Evolutionary conservation across 306 rosid species (phyloP), one percentile per base, ranked within the genome.

Genomic region (Ziziphus jujuba): DNA sequence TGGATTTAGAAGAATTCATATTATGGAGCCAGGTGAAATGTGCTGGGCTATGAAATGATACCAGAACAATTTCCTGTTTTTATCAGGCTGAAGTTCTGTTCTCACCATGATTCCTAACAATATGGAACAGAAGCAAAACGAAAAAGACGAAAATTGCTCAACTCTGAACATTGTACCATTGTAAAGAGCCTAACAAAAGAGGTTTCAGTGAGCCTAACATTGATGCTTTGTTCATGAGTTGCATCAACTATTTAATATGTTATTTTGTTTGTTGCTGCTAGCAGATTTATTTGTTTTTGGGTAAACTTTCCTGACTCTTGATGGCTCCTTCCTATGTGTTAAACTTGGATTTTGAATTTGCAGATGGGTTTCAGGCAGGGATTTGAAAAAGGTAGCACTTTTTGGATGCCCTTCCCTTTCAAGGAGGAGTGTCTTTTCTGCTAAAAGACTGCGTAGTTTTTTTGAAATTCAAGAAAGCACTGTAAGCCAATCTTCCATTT

Each of bases 291-390:
- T 40, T 40, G 10, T 10, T 38, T 38, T 38, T 6, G 2, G 10
- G 10, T 50, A 10, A 25, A 40, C 34, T 66, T 56, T 33, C 65
- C 55, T 61, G 5, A 45, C 61, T 49, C 8, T 45, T 40, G 40
- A 0, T 55, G 56, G 23, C 13, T 58, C 33, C 13, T 65, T 71
- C 72, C 17, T 22, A 25, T 63, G 31, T 40, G 12, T 54, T 60
- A 59, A 69, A 8, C 63, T 73, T 71, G 69, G 65, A 68, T 61
- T 70, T 69, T 72, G 70, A 51, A 66, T 70, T 72, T 66, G 22
- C 81, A 92, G 98, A 75, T 87, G 95, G 91, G 67, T 92, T 61
- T 90, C 97, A 55, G 97, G 87, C 68, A 71, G 87, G 63, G 82
- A 92, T 60, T 58, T 92, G 84, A 86, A 86, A 82, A 74, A 75